A percentile compares a stretch with the other conserved stretches of the same genome.
These are phyloP conservation scores for Chalaropsis thielavioides DNA, from an alignment of 2,329 filamentous ascomycete genomes.

Conservation along the genomic window DNA sequence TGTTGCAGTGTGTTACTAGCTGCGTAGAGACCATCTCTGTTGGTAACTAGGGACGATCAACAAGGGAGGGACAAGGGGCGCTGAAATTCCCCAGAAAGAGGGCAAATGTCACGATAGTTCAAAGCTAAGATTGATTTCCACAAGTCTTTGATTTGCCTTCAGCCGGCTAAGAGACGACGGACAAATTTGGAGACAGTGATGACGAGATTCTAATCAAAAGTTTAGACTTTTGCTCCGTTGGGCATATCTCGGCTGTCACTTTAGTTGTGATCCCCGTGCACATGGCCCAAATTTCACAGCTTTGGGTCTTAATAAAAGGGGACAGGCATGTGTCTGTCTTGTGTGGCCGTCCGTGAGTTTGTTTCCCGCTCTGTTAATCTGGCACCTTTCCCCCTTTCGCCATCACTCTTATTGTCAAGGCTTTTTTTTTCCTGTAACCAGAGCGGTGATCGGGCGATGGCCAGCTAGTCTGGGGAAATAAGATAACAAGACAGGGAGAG, in stretches of 20 bases:
- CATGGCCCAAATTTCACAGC: neutral
- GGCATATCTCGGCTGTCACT: slow-evolving; percentile 3
- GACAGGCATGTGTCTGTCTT: neutral
- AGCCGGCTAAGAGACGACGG: neutral
- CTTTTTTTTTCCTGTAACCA: neutral
- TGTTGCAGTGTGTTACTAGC: too few species aligned
- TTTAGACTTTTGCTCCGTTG: neutral
- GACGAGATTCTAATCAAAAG: neutral
- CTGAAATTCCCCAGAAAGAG: too few species aligned
- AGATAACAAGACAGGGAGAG: neutral
- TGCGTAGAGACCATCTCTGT: too few species aligned
- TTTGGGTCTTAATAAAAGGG: neutral
- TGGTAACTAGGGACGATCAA: too few species aligned
- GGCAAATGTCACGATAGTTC: neutral
- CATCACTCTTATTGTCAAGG: neutral
- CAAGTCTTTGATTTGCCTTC: too few species aligned
- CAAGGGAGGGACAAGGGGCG: too few species aligned
- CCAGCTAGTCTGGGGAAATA: neutral
- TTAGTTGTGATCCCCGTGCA: slow-evolving; percentile 2
- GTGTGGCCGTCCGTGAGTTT: neutral
- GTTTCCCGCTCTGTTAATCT: neutral
- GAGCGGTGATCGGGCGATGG: neutral
- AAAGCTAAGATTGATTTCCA: too few species aligned
- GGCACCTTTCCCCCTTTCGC: neutral
- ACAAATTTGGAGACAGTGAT: neutral